phyloP scores from a whole-genome alignment of 73 alveolate genomes.

The Uronychia setigera region DNA sequence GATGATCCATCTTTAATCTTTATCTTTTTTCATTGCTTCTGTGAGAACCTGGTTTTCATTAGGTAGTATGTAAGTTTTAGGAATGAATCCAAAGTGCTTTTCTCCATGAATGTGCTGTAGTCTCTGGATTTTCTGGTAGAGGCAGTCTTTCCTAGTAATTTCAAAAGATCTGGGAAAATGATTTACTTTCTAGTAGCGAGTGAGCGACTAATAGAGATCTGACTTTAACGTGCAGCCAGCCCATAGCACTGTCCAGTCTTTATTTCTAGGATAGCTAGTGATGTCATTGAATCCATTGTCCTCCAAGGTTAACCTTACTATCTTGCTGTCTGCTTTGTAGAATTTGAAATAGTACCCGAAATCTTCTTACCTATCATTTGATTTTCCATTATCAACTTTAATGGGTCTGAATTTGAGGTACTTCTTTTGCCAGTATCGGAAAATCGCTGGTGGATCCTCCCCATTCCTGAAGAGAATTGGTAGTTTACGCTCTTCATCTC shows the following conservation, averaged over 20 bases:
- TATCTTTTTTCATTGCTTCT: slow-evolving; percentile 53
- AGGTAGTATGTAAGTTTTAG: slow-evolving; percentile 72
- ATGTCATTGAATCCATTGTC: slow-evolving; percentile 66
- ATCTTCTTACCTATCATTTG: no score
- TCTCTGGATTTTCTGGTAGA: slow-evolving; percentile 68
- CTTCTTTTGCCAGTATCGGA: no score
- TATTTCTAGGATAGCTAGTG: slow-evolving; percentile 12
- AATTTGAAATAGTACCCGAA: slow-evolving; percentile 45
- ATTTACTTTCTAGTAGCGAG: slow-evolving; percentile 58
- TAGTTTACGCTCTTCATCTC: no score
- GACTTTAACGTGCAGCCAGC: slow-evolving; percentile 44
- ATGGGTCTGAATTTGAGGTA: no score
- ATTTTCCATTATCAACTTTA: no score
- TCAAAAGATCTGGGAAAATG: slow-evolving; percentile 81
- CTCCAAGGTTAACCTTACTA: slow-evolving; percentile 52
- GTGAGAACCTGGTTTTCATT: slow-evolving; percentile 41
- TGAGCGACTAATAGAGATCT: slow-evolving; percentile 27
- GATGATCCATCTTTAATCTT: slow-evolving; percentile 51
- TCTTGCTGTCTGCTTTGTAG: slow-evolving; percentile 43
- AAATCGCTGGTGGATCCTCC: no score
- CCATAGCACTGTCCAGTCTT: slow-evolving; percentile 60
- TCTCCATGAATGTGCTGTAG: slow-evolving; percentile 67
- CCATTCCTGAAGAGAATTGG: no score
- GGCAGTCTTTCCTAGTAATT: slow-evolving; percentile 78
- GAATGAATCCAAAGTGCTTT: slow-evolving; percentile 73